These are phyloP conservation scores for Aspergillus coremiiformis DNA, from an alignment of 495 filamentous ascomycete species.

Conservation along the genomic window DNA sequence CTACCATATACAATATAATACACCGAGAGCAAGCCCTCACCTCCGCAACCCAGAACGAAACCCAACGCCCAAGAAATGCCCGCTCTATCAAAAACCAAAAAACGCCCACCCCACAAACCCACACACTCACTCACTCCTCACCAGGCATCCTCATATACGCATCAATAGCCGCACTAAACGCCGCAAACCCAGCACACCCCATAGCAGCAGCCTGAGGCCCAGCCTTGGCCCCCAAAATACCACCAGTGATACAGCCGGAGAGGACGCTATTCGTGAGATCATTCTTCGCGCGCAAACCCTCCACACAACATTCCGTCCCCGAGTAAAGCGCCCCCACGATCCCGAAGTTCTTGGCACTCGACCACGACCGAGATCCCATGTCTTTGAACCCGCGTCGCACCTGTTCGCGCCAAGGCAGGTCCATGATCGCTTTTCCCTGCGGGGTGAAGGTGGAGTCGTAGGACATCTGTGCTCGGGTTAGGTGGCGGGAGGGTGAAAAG, in stretches of 20 bases:
- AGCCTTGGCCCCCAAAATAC: slow-evolving; percentile 71
- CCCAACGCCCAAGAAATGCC: slow-evolving; percentile 4
- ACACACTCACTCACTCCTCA: slow-evolving; percentile 10
- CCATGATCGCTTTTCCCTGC: slow-evolving; percentile 53
- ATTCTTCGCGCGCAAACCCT: slow-evolving; percentile 85
- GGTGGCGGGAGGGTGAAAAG: background rate
- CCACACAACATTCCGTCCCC: slow-evolving; percentile 93
- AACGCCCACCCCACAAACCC: background rate
- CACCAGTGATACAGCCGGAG: slow-evolving; percentile 88
- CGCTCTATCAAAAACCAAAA: background rate
- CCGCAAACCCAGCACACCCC: slow-evolving; percentile 91
- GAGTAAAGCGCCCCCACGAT: slow-evolving; percentile 82
- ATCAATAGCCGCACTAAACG: slow-evolving; percentile 93
- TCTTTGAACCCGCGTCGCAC: slow-evolving; percentile 80
- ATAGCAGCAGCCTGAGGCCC: slow-evolving; percentile 85
- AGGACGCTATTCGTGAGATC: slow-evolving; percentile 82
- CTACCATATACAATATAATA: background rate
- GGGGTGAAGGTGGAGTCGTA: slow-evolving; percentile 76
- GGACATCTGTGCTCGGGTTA: slow-evolving; percentile 58
- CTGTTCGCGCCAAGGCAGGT: slow-evolving; percentile 76
- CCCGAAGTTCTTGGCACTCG: slow-evolving; percentile 90
- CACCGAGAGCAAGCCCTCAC: background rate
- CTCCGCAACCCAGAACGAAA: background rate
- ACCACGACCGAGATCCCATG: slow-evolving; percentile 79
- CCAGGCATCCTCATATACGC: slow-evolving; percentile 69